A percentile compares a stretch with the other conserved stretches of the same genome.
Conservation (phyloP, 129 eudicot species). For the Pseudognaphalium luteoalbum region DNA sequence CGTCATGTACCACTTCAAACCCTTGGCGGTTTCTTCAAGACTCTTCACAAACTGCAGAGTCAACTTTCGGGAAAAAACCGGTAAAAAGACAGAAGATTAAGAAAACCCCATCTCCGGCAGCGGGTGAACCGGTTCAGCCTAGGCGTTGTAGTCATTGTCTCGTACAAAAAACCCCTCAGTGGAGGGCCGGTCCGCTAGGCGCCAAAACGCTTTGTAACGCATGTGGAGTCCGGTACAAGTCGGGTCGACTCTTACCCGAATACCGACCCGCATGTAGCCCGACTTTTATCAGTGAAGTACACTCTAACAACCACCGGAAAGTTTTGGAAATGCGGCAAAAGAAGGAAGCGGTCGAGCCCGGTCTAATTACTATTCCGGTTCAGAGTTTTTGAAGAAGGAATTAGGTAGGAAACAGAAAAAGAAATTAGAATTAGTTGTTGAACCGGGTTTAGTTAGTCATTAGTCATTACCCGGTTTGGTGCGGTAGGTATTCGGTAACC, state of each 20-base stretch:
- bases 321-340: slow-evolving; percentile 94
- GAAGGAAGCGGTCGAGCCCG: slow-evolving; percentile 53
- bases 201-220: slow-evolving; percentile 95
- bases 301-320: slow-evolving; percentile 92
- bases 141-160: slow-evolving; percentile 76
- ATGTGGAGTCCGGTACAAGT: slow-evolving; percentile 90
- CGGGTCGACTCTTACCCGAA: slow-evolving; percentile 93
- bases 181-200: slow-evolving; percentile 97
- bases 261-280: slow-evolving; percentile 97
- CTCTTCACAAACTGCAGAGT: slow-evolving; percentile 48
- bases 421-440: slow-evolving; percentile 18
- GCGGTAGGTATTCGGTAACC: slow-evolving; percentile 54
- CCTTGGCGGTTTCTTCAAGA: slow-evolving; percentile 40
- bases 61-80: slow-evolving; percentile 47
- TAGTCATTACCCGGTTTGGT: slow-evolving; percentile 26
- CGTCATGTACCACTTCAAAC: slow-evolving; percentile 50
- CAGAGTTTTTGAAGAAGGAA: slow-evolving; percentile 53
- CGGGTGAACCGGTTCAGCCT: slow-evolving; percentile 39
- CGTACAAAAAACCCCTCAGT: slow-evolving; percentile 93
- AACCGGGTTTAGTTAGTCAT: slow-evolving; percentile 42
- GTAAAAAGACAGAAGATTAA: slow-evolving; percentile 36
- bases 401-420: slow-evolving; percentile 25
- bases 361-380: slow-evolving; percentile 45
- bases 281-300: slow-evolving; percentile 67
- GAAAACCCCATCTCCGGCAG: slow-evolving; percentile 1